phyloP scores from a whole-genome alignment of 2,329 filamentous ascomycete genomes.

The Pestalotiopsis sp. region DNA sequence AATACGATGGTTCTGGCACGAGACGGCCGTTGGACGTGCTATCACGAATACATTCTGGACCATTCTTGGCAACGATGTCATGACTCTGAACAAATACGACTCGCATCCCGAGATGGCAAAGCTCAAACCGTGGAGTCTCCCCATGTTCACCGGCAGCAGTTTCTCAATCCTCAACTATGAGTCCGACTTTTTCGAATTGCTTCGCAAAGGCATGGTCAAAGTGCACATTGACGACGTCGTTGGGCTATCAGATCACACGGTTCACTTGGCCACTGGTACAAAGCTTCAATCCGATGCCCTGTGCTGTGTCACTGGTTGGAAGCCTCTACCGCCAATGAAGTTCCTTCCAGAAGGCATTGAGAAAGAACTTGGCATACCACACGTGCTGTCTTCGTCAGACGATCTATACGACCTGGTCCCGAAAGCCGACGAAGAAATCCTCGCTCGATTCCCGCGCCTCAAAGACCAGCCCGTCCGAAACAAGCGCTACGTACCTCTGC shows the following conservation, averaged over 20 bases:
- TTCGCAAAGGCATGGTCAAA: conserved; percentile 54
- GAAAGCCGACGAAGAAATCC: conserved; percentile 51
- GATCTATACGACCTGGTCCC: conserved; percentile 32
- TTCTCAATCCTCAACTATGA: conserved; percentile 64
- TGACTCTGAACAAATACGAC: conserved; percentile 56
- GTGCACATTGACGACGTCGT: conserved; percentile 59
- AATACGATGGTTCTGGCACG: conserved; percentile 58
- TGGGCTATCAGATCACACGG: conserved; percentile 41
- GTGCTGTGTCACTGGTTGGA: conserved; percentile 61
- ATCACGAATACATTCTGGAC: conserved; percentile 62
- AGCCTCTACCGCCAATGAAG: conserved; percentile 38
- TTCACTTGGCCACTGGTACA: conserved; percentile 47
- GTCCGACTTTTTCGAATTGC: conserved; percentile 57
- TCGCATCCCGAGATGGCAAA: conserved; percentile 54
- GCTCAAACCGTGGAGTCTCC: conserved; percentile 53
- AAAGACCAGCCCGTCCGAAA: conserved; percentile 47
- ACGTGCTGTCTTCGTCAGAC: conserved; percentile 27
- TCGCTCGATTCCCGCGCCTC: conserved; percentile 52
- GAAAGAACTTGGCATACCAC: conserved; percentile 48
- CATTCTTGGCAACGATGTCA: conserved; percentile 57
- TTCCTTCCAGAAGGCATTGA: conserved; percentile 47
- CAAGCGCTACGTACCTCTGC: conserved; percentile 45
- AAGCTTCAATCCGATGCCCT: conserved; percentile 51
- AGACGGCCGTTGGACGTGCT: conserved; percentile 56
- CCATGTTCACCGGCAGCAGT: conserved; percentile 56